Evolutionary conservation across 768 basidiomycete genomes (phyloP).

Genomic region (Psilocybe cyanescens): DNA sequence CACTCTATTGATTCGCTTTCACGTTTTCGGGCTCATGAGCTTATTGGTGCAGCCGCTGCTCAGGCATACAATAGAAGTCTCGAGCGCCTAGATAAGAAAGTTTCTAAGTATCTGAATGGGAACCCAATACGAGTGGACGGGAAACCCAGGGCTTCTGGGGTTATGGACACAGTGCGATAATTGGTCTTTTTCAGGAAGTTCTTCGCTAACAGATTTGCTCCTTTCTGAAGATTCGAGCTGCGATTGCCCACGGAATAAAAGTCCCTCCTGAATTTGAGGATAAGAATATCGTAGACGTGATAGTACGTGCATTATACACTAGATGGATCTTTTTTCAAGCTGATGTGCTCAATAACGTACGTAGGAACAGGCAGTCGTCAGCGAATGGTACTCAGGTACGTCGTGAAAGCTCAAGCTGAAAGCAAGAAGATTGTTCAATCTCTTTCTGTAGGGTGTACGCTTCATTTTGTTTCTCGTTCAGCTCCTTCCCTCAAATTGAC

Average conservation of each 20-base stretch:
- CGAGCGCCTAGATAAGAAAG: conserved; percentile 59
- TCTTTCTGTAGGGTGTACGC: conserved; percentile 43
- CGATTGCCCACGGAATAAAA: conserved; percentile 69
- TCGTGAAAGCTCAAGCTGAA: background rate
- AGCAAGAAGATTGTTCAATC: background rate
- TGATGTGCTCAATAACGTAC: background rate
- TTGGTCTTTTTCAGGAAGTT: background rate
- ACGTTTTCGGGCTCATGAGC: background rate
- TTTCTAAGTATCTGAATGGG: conserved; percentile 73
- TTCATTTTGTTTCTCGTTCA: background rate
- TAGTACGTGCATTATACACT: conserved; percentile 42
- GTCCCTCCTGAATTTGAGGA: conserved; percentile 79
- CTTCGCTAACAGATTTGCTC: background rate
- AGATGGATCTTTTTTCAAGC: background rate
- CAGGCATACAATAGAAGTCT: conserved; percentile 64
- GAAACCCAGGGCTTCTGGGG: conserved; percentile 45
- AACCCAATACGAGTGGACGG: conserved; percentile 77
- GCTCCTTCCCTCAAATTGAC: background rate
- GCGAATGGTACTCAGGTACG: conserved; percentile 78
- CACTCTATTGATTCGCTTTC: background rate
- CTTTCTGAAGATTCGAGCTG: conserved; percentile 57
- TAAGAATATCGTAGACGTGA: conserved; percentile 54
- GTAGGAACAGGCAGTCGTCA: conserved; percentile 73
- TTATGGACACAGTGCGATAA: conserved; percentile 27
- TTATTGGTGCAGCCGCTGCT: conserved; percentile 55